Percentiles rank a stretch among this genome's conserved stretches.
phyloP scores from a whole-genome alignment of 164 flowering plant genomes.

The Sedum album region DNA sequence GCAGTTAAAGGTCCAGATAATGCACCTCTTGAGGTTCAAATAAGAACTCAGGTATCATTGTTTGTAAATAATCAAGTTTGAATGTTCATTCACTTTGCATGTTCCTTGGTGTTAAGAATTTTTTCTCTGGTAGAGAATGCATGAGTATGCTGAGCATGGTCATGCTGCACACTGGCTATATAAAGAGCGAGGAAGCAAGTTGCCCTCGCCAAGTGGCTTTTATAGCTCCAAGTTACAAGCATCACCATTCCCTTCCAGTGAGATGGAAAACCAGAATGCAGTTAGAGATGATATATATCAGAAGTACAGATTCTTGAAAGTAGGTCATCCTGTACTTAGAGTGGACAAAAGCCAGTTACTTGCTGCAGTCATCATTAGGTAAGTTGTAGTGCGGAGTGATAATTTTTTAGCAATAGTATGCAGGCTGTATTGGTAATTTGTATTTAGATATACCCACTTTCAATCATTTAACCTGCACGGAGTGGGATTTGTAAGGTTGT shows the following conservation, averaged over 20 bases:
- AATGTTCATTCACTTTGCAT: neutral
- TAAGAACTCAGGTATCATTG: constrained; percentile 74
- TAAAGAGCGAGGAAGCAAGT: constrained; percentile 59
- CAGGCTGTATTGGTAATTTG: neutral
- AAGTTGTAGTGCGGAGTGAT: neutral
- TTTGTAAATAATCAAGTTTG: neutral
- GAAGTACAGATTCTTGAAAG: constrained; percentile 53
- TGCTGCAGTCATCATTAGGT: constrained; percentile 87
- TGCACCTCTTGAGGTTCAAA: constrained; percentile 90
- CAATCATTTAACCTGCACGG: neutral
- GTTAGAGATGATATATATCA: constrained; percentile 26
- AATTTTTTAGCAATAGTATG: neutral
- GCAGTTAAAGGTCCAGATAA: constrained; percentile 84
- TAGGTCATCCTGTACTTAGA: constrained; percentile 86
- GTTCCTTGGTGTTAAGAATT: constrained; percentile 1
- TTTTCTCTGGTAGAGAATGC: constrained; percentile 58
- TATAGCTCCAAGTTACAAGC: constrained; percentile 26
- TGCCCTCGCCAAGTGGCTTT: constrained; percentile 17
- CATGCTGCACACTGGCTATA: constrained; percentile 99
- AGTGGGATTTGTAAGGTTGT: neutral
- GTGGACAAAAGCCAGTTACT: constrained; percentile 87
- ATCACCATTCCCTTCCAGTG: constrained; percentile 32
- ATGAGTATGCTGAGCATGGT: constrained; percentile 93
- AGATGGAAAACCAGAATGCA: constrained; percentile 31
- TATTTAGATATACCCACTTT: neutral